Evolutionary conservation across 129 eudicot genomes (phyloP).

Genomic region (Lactuca saligna): DNA sequence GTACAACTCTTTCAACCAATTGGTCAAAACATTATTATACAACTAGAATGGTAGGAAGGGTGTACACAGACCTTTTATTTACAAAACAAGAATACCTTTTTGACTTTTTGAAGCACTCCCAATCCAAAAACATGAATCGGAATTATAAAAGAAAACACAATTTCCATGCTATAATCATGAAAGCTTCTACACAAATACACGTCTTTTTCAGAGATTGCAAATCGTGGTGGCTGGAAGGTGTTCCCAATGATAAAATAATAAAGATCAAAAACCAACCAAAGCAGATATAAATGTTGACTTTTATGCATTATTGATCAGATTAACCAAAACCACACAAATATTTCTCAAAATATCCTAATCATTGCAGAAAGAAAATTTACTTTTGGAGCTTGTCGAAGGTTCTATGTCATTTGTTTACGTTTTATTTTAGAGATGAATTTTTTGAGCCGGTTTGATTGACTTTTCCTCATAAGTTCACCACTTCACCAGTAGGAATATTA

Average conservation of each 20-base stretch:
- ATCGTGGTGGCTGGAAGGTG: neutral
- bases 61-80: no score
- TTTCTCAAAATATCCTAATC: neutral
- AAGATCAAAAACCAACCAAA: neutral
- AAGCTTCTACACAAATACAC: slow-evolving; percentile 13
- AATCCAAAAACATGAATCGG: neutral
- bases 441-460: neutral
- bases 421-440: neutral
- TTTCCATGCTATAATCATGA: slow-evolving; percentile 11
- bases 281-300: slow-evolving; percentile 13
- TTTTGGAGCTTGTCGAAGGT: slow-evolving; percentile 9
- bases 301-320: slow-evolving; percentile 15
- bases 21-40: neutral
- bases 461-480: neutral
- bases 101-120: neutral
- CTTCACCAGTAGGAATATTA: neutral
- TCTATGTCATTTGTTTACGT: neutral
- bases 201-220: slow-evolving; percentile 13
- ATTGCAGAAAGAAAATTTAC: neutral
- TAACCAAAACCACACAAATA: neutral
- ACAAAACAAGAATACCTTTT: neutral
- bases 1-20: neutral
- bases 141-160: neutral
- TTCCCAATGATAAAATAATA: neutral
- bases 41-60: neutral